Evolutionary conservation across 495 filamentous ascomycete genomes (phyloP).

Genomic region (Talaromyces nanjingensis): DNA sequence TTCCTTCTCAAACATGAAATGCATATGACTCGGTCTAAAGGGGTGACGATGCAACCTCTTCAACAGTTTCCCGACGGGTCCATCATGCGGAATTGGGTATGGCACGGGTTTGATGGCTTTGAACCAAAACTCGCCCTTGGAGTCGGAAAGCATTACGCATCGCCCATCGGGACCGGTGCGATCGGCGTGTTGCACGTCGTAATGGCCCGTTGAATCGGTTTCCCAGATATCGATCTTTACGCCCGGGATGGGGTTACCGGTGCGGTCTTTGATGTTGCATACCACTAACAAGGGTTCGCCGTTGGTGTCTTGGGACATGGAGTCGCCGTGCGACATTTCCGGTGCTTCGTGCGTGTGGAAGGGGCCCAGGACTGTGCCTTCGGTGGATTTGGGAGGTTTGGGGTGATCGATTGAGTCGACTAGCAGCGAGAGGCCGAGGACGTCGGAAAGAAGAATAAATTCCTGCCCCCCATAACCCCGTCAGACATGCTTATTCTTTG

Average conservation of each 20-base stretch:
- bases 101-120: constrained; percentile 79
- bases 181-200: constrained; percentile 80
- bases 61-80: constrained; percentile 78
- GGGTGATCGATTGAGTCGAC: constrained; percentile 92
- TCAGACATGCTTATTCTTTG: not conserved
- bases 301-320: constrained; percentile 61
- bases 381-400: constrained; percentile 66
- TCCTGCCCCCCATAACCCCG: constrained; percentile 45
- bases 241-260: constrained; percentile 57
- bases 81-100: constrained; percentile 87
- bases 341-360: constrained; percentile 91
- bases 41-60: constrained; percentile 64
- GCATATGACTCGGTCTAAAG: constrained; percentile 82
- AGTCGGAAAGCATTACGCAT: constrained; percentile 66
- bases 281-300: constrained; percentile 62
- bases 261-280: constrained; percentile 65
- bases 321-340: constrained; percentile 50
- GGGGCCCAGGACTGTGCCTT: constrained; percentile 85
- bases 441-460: constrained; percentile 91
- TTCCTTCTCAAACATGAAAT: constrained; percentile 90
- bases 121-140: constrained; percentile 78
- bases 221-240: constrained; percentile 93
- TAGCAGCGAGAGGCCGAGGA: constrained; percentile 81
- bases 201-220: constrained; percentile 77
- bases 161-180: constrained; percentile 69